Percentiles rank a stretch among this genome's conserved stretches.
phyloP scores from a whole-genome alignment of 129 eudicot genomes.

The Glebionis coronaria region DNA sequence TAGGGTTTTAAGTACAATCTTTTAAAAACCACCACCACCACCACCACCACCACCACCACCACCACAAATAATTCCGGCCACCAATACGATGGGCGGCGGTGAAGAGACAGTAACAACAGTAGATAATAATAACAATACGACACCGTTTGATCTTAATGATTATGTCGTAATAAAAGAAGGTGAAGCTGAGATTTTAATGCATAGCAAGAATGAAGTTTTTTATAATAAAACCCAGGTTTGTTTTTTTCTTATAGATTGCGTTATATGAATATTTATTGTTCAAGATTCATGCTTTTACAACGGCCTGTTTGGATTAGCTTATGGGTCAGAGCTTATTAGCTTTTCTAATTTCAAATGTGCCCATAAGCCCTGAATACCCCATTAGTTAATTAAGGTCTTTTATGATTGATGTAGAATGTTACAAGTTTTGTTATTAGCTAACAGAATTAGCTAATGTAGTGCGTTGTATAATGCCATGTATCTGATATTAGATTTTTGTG shows the following conservation, averaged over 20 bases:
- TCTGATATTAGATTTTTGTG: conserved; percentile 2
- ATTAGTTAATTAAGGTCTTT: not conserved
- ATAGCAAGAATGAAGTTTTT: conserved; percentile 80
- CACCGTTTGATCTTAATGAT: conserved; percentile 61
- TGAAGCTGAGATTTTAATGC: conserved; percentile 98
- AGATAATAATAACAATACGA: conserved; percentile 31
- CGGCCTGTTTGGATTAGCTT: too few species aligned
- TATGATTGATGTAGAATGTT: conserved; percentile 1
- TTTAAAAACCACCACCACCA: not conserved
- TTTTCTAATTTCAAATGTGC: too few species aligned
- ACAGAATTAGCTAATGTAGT: not conserved
- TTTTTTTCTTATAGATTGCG: not conserved
- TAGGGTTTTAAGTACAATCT: too few species aligned
- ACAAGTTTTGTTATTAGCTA: not conserved
- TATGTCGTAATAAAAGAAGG: conserved; percentile 80
- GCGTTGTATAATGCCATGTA: not conserved
- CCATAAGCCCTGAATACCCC: not conserved
- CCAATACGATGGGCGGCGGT: conserved; percentile 24
- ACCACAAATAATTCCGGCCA: conserved; percentile 23
- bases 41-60: conserved; percentile 19
- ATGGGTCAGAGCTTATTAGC: too few species aligned
- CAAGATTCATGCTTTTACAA: too few species aligned
- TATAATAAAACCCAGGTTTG: conserved; percentile 91
- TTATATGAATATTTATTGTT: not conserved
- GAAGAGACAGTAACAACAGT: conserved; percentile 38